These are phyloP conservation scores for Helichrysum umbraculigerum DNA, from an alignment of 129 eudicot genomes.

Conservation along the genomic window DNA sequence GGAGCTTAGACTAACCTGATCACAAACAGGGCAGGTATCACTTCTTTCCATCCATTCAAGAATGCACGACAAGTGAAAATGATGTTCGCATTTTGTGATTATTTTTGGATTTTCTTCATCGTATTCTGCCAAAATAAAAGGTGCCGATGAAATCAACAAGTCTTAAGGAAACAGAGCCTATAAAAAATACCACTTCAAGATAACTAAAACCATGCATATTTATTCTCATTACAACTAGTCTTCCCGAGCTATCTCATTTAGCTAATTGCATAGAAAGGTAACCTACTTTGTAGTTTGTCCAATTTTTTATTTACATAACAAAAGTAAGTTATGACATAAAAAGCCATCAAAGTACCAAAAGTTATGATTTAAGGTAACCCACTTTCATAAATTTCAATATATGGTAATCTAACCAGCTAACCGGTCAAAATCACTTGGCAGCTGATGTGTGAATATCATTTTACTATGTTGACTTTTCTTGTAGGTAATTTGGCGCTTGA, in stretches of 20 bases:
- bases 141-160: neutral
- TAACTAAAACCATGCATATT: neutral
- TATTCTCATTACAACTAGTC: neutral
- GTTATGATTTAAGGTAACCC: too few relatives aligned
- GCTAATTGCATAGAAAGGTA: neutral
- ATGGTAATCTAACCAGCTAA: too few relatives aligned
- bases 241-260: neutral
- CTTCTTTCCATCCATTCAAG: slow-evolving; percentile 99
- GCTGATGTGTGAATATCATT: too few relatives aligned
- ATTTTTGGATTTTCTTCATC: slow-evolving; percentile 88
- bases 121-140: slow-evolving; percentile 63
- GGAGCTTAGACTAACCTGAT: slow-evolving; percentile 52
- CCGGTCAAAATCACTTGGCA: too few relatives aligned
- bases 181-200: neutral
- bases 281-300: neutral
- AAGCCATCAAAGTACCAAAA: too few relatives aligned
- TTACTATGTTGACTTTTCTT: too few relatives aligned
- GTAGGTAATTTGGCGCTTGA: too few relatives aligned
- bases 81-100: slow-evolving; percentile 86
- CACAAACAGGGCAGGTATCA: slow-evolving; percentile 91
- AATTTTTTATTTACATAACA: too few relatives aligned
- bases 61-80: slow-evolving; percentile 92
- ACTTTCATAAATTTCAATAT: too few relatives aligned
- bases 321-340: too few relatives aligned
- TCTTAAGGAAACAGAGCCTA: neutral